These are phyloP conservation scores for Nicotiana tabacum DNA, from an alignment of 257 asterid genomes.

Conservation along the genomic window DNA sequence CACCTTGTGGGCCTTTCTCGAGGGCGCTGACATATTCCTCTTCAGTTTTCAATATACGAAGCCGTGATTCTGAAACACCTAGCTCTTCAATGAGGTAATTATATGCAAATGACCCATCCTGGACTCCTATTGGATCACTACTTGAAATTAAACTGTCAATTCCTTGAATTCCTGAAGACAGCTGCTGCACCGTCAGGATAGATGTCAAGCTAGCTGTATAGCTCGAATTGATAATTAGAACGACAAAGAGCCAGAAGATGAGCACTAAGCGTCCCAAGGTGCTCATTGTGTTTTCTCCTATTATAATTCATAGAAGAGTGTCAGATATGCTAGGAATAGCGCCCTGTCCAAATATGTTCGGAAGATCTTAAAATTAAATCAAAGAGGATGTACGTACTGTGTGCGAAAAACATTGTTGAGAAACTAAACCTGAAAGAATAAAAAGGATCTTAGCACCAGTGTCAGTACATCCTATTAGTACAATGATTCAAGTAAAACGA, in stretches of 20 bases:
- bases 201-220: slow-evolving; percentile 98
- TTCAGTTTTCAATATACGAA: slow-evolving; percentile 52
- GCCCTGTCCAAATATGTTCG: neutral
- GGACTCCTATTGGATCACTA: slow-evolving; percentile 80
- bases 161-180: slow-evolving; percentile 69
- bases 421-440: slow-evolving; percentile 81
- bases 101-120: slow-evolving; percentile 81
- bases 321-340: neutral
- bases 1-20: slow-evolving; percentile 52
- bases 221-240: slow-evolving; percentile 87
- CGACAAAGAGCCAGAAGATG: slow-evolving; percentile 92
- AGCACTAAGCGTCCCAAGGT: slow-evolving; percentile 80
- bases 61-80: slow-evolving; percentile 56
- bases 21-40: slow-evolving; percentile 54
- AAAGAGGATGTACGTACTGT: slow-evolving; percentile 52
- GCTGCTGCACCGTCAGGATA: slow-evolving; percentile 86
- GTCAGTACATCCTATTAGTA: neutral
- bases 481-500: neutral
- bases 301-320: neutral
- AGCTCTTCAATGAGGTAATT: slow-evolving; percentile 64
- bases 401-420: slow-evolving; percentile 95
- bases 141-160: slow-evolving; percentile 62
- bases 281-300: slow-evolving; percentile 95
- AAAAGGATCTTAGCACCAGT: neutral
- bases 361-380: neutral